Evolutionary conservation across 2,329 filamentous ascomycete genomes (phyloP), one percentile per base, ranked within the genome.

Genomic region (Periconia macrospinosa): DNA sequence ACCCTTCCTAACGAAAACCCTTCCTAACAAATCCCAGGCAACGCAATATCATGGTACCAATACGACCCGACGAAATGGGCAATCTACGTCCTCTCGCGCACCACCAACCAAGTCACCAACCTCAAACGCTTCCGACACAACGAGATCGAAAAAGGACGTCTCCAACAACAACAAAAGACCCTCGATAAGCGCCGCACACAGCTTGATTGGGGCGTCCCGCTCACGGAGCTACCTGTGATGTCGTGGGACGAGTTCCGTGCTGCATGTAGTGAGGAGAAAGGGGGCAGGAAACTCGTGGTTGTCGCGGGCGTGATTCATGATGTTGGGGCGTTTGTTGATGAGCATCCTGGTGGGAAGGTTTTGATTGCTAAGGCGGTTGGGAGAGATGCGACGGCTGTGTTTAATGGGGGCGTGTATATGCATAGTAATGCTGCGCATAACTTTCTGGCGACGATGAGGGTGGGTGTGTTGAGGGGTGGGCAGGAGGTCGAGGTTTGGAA

Each of bases 61-160:
- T 76, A 75, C 50, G 73, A 76, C 46, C 73, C 73, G 6, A 76
- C 73, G 1, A 76, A 76, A 58, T 75, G 73, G 73, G 63, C 65
- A 44, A 76, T 76, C 56, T 74, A 61, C 57, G 51, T 61, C 37
- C 62, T 68, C 55, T 69, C 67, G 52, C 62, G 65, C 41, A 60
- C 66, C 18, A 67, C 68, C 11, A 57, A 71, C 23, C 67, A 67
- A 11, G 58, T 71, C 19, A 64, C 72, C 35, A 66, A 73, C 50
- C 66, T 76, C 41, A 76, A 76, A 55, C 69, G 69, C 30, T 76
- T 76, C 63, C 68, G 71, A 49, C 55, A 65, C 54, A 75, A 75
- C 53, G 73, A 74, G 48, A 76, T 75, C 48, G 71, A 75, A 53
- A 76, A 75, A 56, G 73, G 73, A 13, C 66, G 73, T 50, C 56